phyloP scores from a whole-genome alignment of 106 monocot species.

The Alisma plantagoaquatica region DNA sequence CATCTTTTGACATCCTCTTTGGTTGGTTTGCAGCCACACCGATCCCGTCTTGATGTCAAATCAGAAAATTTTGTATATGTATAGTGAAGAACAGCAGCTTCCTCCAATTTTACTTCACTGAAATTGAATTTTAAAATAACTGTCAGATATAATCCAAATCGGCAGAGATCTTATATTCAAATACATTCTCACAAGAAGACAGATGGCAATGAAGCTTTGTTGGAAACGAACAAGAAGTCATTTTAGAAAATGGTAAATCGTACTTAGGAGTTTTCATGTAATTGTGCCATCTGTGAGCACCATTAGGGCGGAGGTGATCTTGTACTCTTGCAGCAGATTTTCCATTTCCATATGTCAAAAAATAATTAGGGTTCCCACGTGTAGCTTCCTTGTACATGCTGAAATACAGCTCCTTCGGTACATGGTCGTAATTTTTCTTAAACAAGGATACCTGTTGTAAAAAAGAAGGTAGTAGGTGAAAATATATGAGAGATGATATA shows the following conservation, averaged over 20 bases:
- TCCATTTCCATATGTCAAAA: constrained; percentile 91
- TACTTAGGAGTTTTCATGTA: constrained; percentile 85
- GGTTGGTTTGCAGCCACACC: no score
- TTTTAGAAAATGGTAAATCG: no score
- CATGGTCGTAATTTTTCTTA: constrained; percentile 91
- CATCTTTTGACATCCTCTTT: no score
- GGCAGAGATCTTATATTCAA: no score
- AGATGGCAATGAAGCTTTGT: no score
- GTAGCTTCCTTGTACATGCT: constrained; percentile 83
- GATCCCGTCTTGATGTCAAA: no score
- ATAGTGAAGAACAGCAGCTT: constrained; percentile 88
- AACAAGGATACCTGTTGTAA: constrained; percentile 74
- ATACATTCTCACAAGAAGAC: no score
- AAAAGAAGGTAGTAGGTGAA: no score
- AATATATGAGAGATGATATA: no score
- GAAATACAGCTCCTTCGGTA: constrained; percentile 84
- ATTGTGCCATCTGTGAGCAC: no score
- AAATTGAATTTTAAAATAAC: constrained; percentile 1
- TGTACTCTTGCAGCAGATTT: constrained; percentile 85
- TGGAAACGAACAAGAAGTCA: no score
- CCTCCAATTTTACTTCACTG: constrained; percentile 83
- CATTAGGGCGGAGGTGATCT: constrained; percentile 86
- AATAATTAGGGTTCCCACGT: no score
- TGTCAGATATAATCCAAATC: neutral
- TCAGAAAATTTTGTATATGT: constrained; percentile 87